phyloP scores from a whole-genome alignment of 208 protist genomes.

The Leishmania guyanensis region DNA sequence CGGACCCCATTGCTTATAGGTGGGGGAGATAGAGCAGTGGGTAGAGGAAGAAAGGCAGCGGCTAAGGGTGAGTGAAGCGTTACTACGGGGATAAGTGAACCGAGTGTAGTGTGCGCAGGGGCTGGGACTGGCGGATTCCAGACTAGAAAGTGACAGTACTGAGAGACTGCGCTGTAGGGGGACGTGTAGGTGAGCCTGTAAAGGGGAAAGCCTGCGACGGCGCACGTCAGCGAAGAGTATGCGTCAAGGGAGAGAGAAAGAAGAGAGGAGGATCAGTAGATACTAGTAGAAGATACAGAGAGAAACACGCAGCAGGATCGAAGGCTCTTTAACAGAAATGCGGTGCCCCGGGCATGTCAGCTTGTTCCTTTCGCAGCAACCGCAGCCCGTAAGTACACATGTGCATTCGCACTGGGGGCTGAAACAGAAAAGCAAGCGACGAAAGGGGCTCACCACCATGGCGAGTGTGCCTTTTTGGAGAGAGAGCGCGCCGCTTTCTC shows the following conservation, averaged over 20 bases:
- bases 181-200: background rate
- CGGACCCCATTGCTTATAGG: constrained; percentile 5
- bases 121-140: background rate
- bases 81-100: background rate
- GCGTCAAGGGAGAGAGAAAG: background rate
- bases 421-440: background rate
- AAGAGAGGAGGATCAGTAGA: background rate
- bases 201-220: background rate
- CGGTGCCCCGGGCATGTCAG: background rate
- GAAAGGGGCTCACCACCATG: background rate
- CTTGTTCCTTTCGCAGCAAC: background rate
- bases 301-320: background rate
- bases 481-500: background rate
- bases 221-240: background rate
- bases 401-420: background rate
- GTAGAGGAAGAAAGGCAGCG: background rate
- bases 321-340: background rate
- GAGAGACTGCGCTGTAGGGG: background rate
- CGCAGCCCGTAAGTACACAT: background rate
- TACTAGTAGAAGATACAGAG: background rate
- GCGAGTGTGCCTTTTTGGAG: background rate
- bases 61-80: background rate
- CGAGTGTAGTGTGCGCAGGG: background rate
- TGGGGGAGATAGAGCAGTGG: background rate
- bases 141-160: background rate